These are phyloP conservation scores for Suhomyces canberraensis DNA, from an alignment of 805 yeast genomes.

Conservation along the genomic window DNA sequence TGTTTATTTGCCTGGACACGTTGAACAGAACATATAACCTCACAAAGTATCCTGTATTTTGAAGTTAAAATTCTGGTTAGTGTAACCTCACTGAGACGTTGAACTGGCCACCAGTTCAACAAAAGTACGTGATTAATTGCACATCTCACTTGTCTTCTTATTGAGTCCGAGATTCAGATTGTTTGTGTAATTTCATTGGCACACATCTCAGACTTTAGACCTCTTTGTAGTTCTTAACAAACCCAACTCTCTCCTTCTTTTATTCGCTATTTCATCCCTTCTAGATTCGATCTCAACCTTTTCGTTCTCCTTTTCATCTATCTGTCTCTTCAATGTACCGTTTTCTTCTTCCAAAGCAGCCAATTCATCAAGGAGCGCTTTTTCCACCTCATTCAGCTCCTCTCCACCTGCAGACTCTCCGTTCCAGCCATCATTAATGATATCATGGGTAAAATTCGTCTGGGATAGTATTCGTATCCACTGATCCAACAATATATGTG, in stretches of 20 bases:
- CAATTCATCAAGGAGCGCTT: slow-evolving; percentile 22
- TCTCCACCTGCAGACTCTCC: slow-evolving; percentile 25
- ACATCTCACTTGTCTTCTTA: too few relatives aligned
- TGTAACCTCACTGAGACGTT: too few relatives aligned
- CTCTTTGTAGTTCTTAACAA: slow-evolving; percentile 8
- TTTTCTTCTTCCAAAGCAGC: slow-evolving; percentile 27
- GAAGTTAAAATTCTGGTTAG: too few relatives aligned
- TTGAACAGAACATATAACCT: too few relatives aligned
- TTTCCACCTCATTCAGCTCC: slow-evolving; percentile 21
- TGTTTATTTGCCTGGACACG: too few relatives aligned
- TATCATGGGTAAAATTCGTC: slow-evolving; percentile 50
- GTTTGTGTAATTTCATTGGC: too few relatives aligned
- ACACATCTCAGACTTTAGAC: slow-evolving; percentile 2
- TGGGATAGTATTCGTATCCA: slow-evolving; percentile 65
- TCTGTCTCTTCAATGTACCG: slow-evolving; percentile 14
- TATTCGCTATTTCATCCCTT: slow-evolving; percentile 10
- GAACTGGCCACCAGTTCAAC: too few relatives aligned
- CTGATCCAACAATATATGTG: slow-evolving; percentile 50
- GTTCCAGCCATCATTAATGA: slow-evolving; percentile 45
- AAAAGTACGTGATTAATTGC: too few relatives aligned
- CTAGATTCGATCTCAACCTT: slow-evolving; percentile 8
- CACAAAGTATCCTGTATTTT: too few relatives aligned
- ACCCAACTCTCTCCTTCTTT: slow-evolving; percentile 24
- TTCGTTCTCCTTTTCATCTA: slow-evolving; percentile 18
- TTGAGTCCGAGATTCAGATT: too few relatives aligned